Conservation (phyloP, 1,284 basidiomycete species). For the Gymnopus androsaceus region DNA sequence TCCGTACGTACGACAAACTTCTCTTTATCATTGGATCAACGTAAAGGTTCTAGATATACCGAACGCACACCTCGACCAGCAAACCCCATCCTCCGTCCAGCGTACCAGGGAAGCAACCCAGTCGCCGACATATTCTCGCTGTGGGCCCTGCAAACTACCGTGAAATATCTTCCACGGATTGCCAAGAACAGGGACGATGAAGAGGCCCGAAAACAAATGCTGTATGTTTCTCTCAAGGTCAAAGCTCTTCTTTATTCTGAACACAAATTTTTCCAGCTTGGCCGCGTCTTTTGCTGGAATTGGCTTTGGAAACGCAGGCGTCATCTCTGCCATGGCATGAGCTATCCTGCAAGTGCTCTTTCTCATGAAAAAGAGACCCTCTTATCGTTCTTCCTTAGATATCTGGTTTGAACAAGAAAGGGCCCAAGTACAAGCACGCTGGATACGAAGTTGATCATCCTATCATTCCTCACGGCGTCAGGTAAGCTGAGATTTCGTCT, state of each 20-base stretch:
- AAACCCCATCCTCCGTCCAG: conserved; percentile 89
- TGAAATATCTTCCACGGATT: conserved; percentile 88
- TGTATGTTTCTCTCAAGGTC: conserved; percentile 49
- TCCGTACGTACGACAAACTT: conserved; percentile 50
- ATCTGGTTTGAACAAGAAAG: conserved; percentile 92
- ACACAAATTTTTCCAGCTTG: conserved; percentile 46
- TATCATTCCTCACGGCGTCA: conserved; percentile 92
- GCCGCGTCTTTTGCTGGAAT: conserved; percentile 93
- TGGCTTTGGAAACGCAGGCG: conserved; percentile 94
- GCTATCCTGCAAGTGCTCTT: conserved; percentile 64
- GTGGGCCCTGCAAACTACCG: conserved; percentile 91
- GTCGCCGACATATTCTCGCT: conserved; percentile 95
- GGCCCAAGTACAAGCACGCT: conserved; percentile 86
- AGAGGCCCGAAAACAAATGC: conserved; percentile 90
- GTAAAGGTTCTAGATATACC: conserved; percentile 60
- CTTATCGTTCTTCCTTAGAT: conserved; percentile 53
- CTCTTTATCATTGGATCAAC: conserved; percentile 18
- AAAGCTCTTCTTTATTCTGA: conserved; percentile 9
- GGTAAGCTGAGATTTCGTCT: conserved; percentile 42
- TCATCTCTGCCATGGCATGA: conserved; percentile 91
- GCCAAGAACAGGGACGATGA: conserved; percentile 78
- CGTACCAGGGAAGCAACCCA: conserved; percentile 96
- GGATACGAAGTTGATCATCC: conserved; percentile 82
- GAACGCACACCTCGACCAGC: conserved; percentile 87
- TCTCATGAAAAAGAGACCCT: not conserved